Conservation (phyloP, 1,284 basidiomycete species). For the Cutaneotrichosporon sp. region DNA sequence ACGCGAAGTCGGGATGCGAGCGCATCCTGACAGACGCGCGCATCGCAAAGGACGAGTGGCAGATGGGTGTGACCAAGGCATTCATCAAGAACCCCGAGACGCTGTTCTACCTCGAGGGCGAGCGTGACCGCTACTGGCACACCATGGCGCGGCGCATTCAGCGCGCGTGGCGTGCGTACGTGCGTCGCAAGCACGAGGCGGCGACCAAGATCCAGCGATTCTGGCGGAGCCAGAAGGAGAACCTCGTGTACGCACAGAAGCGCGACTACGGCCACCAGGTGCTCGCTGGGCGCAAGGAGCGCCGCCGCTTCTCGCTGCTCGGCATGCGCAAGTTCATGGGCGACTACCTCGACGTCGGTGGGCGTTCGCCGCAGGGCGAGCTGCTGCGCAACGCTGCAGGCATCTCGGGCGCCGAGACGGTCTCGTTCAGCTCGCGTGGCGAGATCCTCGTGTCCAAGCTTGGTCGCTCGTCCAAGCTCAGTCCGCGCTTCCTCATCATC, state of each 20-base stretch:
- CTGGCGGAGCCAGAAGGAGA: constrained; percentile 98
- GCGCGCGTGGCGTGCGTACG: constrained; percentile 92
- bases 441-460: constrained; percentile 86
- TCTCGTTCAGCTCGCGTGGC: constrained; percentile 81
- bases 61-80: constrained; percentile 98
- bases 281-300: constrained; percentile 88
- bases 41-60: constrained; percentile 96
- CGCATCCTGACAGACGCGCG: constrained; percentile 92
- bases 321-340: constrained; percentile 95
- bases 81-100: constrained; percentile 99
- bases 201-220: constrained; percentile 94
- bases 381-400: constrained; percentile 74
- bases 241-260: constrained; percentile 80
- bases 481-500: constrained; percentile 86
- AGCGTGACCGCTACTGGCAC: constrained; percentile 99
- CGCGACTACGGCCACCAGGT: constrained; percentile 94
- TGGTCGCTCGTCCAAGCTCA: constrained; percentile 85
- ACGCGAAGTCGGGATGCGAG: constrained; percentile 87
- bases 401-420: constrained; percentile 71
- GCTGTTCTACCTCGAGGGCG: constrained; percentile 97
- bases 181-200: constrained; percentile 93
- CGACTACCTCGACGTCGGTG: constrained; percentile 91
- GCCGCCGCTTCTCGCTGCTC: constrained; percentile 87
- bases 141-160: constrained; percentile 99
- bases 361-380: constrained; percentile 75